Evolutionary conservation across 2,329 filamentous ascomycete genomes (phyloP), one percentile per base, ranked within the genome.

Genomic region (Fusarium sp.): DNA sequence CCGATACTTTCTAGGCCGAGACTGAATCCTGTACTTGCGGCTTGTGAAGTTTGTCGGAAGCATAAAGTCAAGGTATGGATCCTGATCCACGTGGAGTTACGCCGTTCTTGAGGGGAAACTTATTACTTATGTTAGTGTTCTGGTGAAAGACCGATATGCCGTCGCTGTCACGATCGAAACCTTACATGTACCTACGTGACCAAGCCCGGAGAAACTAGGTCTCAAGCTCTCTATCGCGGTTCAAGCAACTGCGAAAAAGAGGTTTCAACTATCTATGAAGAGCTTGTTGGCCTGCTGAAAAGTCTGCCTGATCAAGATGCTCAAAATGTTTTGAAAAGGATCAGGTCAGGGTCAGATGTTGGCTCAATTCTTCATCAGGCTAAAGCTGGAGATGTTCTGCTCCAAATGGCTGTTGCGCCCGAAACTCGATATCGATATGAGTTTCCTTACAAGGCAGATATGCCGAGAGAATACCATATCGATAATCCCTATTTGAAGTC

Each of bases 361-460:
- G 57, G 30, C 6, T 69, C 76, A 2, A 73, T 84, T 20, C 34
- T 82, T 6, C 77, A 73, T 16, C 79, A 80, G 29, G 73, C 81
- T 46, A 75, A 73, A 44, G 75, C 76, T 22, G 82, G 82, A 11
- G 77, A 82, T 58, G 30, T 80, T 7, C 65, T 83, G 6, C 62
- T 83, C 7, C 80, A 83, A 58, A 76, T 82, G 56, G 72, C 78
- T 1, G 65, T 82, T 5, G 62, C 71, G 0, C 80, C 82, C 7
- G 81, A 84, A 64, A 75, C 79, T 3, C 72, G 79, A 2, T 76
- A 77, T 22, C 80, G 80, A 43, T 83, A 81, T 44, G 78, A 80
- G 46, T 82, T 84, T 38, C 82, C 81, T 0, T 82, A 81, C 46
- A 43, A 52, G 6, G 18, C 65, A 1, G 52, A 71, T 8, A 76